Percentiles rank a stretch among this genome's conserved stretches.
Evolutionary conservation across 805 yeast genomes (phyloP).

Genomic region (Teunomyces cretensis): DNA sequence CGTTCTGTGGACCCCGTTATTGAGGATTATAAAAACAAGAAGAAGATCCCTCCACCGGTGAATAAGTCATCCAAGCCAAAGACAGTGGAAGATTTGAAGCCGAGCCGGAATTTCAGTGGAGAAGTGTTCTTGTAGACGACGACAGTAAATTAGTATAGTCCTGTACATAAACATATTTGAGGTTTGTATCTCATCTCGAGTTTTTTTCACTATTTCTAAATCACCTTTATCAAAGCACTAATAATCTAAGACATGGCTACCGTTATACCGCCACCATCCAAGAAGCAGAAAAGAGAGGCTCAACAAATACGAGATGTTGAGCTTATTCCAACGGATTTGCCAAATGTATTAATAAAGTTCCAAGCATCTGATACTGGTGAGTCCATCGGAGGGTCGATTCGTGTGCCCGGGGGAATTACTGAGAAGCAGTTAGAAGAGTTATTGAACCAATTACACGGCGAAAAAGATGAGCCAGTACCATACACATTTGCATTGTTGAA

Average conservation of each 20-base stretch:
- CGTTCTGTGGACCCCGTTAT: slow-evolving; percentile 1
- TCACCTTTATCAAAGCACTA: too few species aligned
- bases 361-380: slow-evolving; percentile 95
- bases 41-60: slow-evolving; percentile 20
- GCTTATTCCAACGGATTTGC: slow-evolving; percentile 72
- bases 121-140: slow-evolving; percentile 26
- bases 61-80: slow-evolving; percentile 23
- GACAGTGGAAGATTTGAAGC: slow-evolving; percentile 20
- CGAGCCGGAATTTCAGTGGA: slow-evolving; percentile 28
- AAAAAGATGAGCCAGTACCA: slow-evolving; percentile 81
- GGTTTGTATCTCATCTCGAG: background rate
- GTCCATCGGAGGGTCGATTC: slow-evolving; percentile 73
- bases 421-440: slow-evolving; percentile 87
- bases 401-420: slow-evolving; percentile 88
- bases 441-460: slow-evolving; percentile 73
- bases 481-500: slow-evolving; percentile 74
- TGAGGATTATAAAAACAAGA: slow-evolving; percentile 3
- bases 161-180: background rate
- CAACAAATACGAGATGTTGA: slow-evolving; percentile 78
- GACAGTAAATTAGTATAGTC: background rate
- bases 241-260: slow-evolving; percentile 72
- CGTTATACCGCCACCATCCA: slow-evolving; percentile 87
- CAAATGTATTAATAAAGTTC: slow-evolving; percentile 83
- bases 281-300: slow-evolving; percentile 80
- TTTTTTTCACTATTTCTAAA: background rate